These are phyloP conservation scores for Arabidopsis lyrata DNA, from an alignment of 441 rosid genomes.

Conservation along the genomic window DNA sequence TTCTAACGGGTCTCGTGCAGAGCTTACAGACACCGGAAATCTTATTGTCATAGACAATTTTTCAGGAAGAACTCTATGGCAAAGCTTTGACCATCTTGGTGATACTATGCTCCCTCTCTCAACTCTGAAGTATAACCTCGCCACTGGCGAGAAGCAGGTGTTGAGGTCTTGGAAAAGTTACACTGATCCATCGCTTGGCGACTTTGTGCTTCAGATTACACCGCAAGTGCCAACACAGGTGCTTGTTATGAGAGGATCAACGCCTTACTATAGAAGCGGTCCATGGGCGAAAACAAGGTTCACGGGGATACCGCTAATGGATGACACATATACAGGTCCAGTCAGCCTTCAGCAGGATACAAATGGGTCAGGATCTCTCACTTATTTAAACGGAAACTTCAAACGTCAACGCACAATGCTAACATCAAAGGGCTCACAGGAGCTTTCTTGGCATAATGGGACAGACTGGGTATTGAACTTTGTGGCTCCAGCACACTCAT, in stretches of 20 bases:
- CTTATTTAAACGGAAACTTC: neutral
- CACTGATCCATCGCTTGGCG: constrained; percentile 37
- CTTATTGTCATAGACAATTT: constrained; percentile 23
- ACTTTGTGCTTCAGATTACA: constrained; percentile 4
- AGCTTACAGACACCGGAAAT: constrained; percentile 36
- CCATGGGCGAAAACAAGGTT: constrained; percentile 40
- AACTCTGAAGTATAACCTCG: neutral
- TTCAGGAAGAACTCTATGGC: constrained; percentile 26
- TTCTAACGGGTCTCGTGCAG: constrained; percentile 10
- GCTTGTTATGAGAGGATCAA: constrained; percentile 19
- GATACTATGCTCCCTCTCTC: constrained; percentile 37
- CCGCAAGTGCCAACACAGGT: constrained; percentile 28
- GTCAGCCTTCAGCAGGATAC: constrained; percentile 21
- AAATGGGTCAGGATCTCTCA: constrained; percentile 21
- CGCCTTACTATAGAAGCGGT: constrained; percentile 34
- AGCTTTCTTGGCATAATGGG: neutral
- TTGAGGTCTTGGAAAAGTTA: constrained; percentile 32
- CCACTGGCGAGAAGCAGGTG: constrained; percentile 10
- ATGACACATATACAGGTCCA: constrained; percentile 16
- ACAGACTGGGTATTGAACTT: neutral
- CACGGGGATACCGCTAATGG: constrained; percentile 18
- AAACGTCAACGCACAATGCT: neutral
- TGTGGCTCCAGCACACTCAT: constrained; percentile 11
- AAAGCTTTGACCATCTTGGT: constrained; percentile 42
- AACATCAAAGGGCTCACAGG: neutral